Conservation (phyloP, 495 filamentous ascomycete genomes). For the Aspergillus wentii region DNA sequence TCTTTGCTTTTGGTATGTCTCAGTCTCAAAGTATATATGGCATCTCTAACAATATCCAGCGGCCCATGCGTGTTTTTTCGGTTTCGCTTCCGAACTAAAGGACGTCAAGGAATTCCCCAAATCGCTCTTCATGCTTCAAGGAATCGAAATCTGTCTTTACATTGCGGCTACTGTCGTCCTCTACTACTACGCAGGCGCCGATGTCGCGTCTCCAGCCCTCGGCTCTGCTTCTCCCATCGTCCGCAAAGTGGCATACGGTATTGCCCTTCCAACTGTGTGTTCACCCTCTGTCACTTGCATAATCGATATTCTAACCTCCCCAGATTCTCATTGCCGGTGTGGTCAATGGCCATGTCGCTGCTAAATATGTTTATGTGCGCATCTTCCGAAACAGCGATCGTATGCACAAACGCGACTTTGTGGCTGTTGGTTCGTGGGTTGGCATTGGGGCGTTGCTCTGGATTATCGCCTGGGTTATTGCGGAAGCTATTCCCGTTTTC, state of each 20-base stretch:
- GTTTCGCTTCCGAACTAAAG: constrained; percentile 71
- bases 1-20: constrained; percentile 56
- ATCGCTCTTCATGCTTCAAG: constrained; percentile 56
- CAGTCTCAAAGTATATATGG: background rate
- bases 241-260: constrained; percentile 68
- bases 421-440: constrained; percentile 42
- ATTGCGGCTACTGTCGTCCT: constrained; percentile 60
- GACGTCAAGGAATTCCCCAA: constrained; percentile 59
- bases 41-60: constrained; percentile 21
- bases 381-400: constrained; percentile 43
- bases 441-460: constrained; percentile 46
- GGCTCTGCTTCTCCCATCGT: constrained; percentile 55
- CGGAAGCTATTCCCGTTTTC: constrained; percentile 64
- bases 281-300: background rate
- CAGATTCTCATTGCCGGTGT: constrained; percentile 11
- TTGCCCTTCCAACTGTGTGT: constrained; percentile 63
- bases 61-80: constrained; percentile 66
- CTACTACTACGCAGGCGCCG: constrained; percentile 62
- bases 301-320: too few relatives aligned
- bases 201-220: constrained; percentile 66
- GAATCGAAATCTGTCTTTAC: constrained; percentile 61
- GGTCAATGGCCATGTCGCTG: constrained; percentile 50
- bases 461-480: constrained; percentile 58
- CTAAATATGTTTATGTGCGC: constrained; percentile 54
- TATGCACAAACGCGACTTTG: constrained; percentile 46